These are phyloP conservation scores for Flagelloscypha sp. DNA, from an alignment of 768 basidiomycete genomes.

Conservation along the genomic window DNA sequence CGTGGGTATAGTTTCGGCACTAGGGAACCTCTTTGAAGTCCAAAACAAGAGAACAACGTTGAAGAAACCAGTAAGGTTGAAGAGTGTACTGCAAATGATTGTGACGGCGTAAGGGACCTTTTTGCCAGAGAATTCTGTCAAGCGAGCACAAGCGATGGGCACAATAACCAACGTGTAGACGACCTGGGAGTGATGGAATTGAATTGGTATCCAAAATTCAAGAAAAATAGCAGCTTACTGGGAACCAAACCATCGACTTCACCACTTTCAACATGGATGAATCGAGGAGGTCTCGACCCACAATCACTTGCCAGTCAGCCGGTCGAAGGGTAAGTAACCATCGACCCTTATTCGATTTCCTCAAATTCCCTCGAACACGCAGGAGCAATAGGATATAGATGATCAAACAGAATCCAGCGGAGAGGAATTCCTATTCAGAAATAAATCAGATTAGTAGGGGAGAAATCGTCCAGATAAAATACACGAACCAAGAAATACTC, in stretches of 20 bases:
- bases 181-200: conserved; percentile 10
- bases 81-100: conserved; percentile 16
- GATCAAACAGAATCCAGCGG: conserved; percentile 16
- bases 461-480: neutral
- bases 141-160: conserved; percentile 22
- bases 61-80: conserved; percentile 21
- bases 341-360: conserved; percentile 7
- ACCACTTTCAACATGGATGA: conserved; percentile 16
- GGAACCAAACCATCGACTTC: conserved; percentile 19
- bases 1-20: conserved; percentile 8
- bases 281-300: conserved; percentile 18
- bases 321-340: conserved; percentile 17
- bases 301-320: conserved; percentile 14
- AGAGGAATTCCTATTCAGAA: conserved; percentile 17
- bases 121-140: conserved; percentile 18
- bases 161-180: conserved; percentile 21
- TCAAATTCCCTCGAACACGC: conserved; percentile 22
- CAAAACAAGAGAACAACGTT: conserved; percentile 16
- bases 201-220: neutral
- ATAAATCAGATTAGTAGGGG: neutral
- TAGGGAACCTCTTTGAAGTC: conserved; percentile 13
- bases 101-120: conserved; percentile 18
- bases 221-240: neutral
- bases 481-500: conserved; percentile 38
- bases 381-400: conserved; percentile 18